A percentile compares a stretch with the other conserved stretches of the same genome.
phyloP scores from a whole-genome alignment of 2,329 filamentous ascomycete genomes.

The Fusarium sp. region DNA sequence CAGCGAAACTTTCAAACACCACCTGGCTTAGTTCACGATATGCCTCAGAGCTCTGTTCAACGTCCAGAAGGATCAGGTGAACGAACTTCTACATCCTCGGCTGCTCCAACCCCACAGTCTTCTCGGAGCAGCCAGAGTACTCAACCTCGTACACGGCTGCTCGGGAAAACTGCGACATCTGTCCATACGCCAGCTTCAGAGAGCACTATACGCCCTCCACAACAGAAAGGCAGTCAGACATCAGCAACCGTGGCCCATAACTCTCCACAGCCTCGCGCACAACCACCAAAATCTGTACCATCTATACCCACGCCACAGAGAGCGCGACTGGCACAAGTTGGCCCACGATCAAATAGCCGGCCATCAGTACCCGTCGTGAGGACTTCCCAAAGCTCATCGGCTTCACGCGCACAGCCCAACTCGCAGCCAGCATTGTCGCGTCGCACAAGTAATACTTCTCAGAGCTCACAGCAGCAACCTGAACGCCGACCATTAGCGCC shows the following conservation, averaged over 20 bases:
- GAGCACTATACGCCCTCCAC: neutral
- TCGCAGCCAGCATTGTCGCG: neutral
- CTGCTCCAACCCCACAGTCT: neutral
- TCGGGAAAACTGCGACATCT: neutral
- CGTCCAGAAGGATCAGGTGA: neutral
- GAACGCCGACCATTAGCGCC: neutral
- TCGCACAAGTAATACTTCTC: neutral
- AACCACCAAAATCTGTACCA: neutral
- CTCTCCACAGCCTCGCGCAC: neutral
- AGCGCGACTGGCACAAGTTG: neutral
- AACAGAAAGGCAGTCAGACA: neutral
- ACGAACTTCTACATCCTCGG: neutral
- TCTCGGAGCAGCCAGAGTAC: neutral
- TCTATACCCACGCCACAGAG: neutral
- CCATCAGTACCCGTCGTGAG: no score
- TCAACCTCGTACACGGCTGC: neutral
- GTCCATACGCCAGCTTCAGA: no score
- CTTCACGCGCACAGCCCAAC: neutral
- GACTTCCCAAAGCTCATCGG: neutral
- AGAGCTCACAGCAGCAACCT: neutral
- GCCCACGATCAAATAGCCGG: neutral
- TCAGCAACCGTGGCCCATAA: neutral
- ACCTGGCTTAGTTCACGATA: neutral
- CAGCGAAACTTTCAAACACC: neutral
- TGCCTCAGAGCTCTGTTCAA: neutral